phyloP scores from a whole-genome alignment of 129 eudicot genomes.

The Deinandra increscens region DNA sequence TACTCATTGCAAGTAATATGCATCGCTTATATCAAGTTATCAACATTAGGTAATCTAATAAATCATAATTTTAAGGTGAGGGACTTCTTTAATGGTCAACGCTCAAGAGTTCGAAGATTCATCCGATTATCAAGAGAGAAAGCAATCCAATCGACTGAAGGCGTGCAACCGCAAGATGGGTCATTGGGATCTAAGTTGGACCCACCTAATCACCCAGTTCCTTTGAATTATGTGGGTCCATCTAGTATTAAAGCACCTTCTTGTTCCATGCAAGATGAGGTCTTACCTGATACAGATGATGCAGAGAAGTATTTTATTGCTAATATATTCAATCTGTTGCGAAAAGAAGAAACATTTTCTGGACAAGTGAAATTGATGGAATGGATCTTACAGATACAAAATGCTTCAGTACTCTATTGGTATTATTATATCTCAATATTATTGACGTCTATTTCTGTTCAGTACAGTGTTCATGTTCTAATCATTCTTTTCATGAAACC shows the following conservation, averaged over 20 bases:
- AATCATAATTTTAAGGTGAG: constrained; percentile 51
- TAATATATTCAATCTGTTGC: constrained; percentile 60
- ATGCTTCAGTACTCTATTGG: constrained; percentile 68
- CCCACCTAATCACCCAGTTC: constrained; percentile 46
- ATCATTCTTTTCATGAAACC: constrained; percentile 9
- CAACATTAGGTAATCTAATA: not conserved
- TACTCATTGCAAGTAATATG: constrained; percentile 5
- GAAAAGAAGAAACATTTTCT: constrained; percentile 82
- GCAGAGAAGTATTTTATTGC: constrained; percentile 59
- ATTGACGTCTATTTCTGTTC: not conserved
- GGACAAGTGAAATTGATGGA: constrained; percentile 92
- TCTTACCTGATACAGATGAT: constrained; percentile 49
- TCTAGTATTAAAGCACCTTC: constrained; percentile 58
- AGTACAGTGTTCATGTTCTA: not conserved
- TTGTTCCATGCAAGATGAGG: constrained; percentile 59
- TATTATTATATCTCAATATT: constrained; percentile 28
- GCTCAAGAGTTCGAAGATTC: constrained; percentile 73
- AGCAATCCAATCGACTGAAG: constrained; percentile 42
- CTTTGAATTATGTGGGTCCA: constrained; percentile 56
- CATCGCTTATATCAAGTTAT: not conserved
- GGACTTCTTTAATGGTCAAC: constrained; percentile 74
- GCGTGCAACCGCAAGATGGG: constrained; percentile 43
- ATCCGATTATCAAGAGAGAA: constrained; percentile 72
- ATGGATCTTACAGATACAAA: constrained; percentile 78
- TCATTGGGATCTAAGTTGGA: constrained; percentile 37